Base-by-base conservation (phyloP, 2,329 filamentous ascomycete species). In the Fusarium albosuccineum region DNA sequence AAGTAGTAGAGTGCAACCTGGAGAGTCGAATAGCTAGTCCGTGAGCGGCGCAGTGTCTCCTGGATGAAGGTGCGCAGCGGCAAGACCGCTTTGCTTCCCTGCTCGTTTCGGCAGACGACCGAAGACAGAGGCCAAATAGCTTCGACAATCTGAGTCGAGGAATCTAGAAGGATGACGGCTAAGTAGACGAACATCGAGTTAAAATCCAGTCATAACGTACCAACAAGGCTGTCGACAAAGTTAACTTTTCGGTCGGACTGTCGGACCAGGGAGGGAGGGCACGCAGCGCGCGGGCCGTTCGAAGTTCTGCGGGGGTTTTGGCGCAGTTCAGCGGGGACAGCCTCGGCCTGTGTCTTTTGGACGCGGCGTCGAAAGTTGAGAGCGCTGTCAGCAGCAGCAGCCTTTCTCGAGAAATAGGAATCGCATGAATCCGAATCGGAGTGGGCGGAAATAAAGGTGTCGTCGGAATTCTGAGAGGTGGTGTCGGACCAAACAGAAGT, bases 1-100 rank as follows among this genome's bases (percentile, higher is more conserved):
- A 99, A 83, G 78, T 99, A 99, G 80, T 97, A 99, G 66, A 99
- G 85, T 27, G 96, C 95, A 63, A 99, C 96, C 81, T 98, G 96
- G 56, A 99, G 84, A 30, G 96, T 99, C 61, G 95, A 98, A 82
- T 97, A 99, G 82, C 94, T 97, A 42, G 96, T 97, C 74, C 95
- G 91, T 63, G 96, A 99, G 73, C 96, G 90, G 72, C 94, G 92
- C 70, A 99, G 85, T 17, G 96, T 98, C 85, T 98, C 96, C 81
- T 98, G 94, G 74, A 99, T 98, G 78, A 98, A 99, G 55, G 92
- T 97, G 71, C 94, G 92, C 74, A 99, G 85, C 62, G 95, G 94
- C 70, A 99, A 83, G 64, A 97, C 92, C 53, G 91, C 89, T 77
- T 92, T 93, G 76, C 86, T 86, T 62, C 88, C 90, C 67, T 87